Evolutionary conservation across 2,329 filamentous ascomycete genomes (phyloP).

Genomic region (Huntiella moniliformis): DNA sequence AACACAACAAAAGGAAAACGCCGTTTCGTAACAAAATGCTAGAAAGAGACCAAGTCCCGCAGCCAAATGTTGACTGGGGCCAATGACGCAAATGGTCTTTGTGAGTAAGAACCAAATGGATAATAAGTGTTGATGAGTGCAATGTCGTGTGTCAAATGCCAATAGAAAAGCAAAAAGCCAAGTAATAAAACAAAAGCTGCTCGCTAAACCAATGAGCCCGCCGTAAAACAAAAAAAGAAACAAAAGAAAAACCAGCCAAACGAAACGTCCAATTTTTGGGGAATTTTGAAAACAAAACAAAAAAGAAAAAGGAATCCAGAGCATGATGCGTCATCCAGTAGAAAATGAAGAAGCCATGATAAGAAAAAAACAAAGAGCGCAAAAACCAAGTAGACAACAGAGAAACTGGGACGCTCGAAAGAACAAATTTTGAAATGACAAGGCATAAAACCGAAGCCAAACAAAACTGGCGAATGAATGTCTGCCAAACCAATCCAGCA

Average conservation of each 20-base stretch:
- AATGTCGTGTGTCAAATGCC: conserved; percentile 2
- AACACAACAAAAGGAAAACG: conserved; percentile 6
- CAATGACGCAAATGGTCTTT: too few relatives aligned
- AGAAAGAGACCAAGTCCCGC: too few relatives aligned
- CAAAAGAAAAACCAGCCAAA: conserved; percentile 7
- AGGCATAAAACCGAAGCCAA: not conserved
- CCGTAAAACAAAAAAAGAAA: conserved; percentile 8
- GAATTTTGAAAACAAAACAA: conserved; percentile 5
- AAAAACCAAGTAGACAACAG: conserved; percentile 1
- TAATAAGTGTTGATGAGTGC: too few relatives aligned
- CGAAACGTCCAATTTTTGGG: conserved; percentile 3
- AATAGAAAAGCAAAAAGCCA: conserved; percentile 2
- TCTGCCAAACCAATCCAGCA: not conserved
- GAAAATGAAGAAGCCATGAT: not conserved
- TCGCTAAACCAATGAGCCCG: conserved; percentile 7
- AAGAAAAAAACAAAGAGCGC: conserved; percentile 5
- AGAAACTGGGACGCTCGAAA: not conserved
- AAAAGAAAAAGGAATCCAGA: conserved; percentile 1
- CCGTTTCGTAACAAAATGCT: conserved; percentile 4
- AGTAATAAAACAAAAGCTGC: conserved; percentile 4
- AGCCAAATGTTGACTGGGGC: too few relatives aligned
- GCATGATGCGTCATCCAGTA: not conserved
- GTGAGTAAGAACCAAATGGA: too few relatives aligned
- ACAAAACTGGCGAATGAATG: not conserved
- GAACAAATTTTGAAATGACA: not conserved